These are phyloP conservation scores for Epichloe coenophiala DNA, from an alignment of 2,329 filamentous ascomycete genomes.

Conservation along the genomic window DNA sequence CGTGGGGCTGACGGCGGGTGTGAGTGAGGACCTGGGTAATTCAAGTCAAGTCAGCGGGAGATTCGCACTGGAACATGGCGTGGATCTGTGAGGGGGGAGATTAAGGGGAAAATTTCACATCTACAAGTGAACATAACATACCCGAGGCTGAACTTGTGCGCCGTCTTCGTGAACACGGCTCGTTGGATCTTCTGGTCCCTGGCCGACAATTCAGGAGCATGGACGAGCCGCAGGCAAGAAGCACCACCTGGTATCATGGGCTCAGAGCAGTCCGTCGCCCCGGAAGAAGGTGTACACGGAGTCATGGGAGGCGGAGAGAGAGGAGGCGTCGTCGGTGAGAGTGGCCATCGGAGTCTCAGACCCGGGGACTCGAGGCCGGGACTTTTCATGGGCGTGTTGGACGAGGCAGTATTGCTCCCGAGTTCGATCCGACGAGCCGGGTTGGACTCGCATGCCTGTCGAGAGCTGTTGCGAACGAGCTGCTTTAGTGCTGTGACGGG, in stretches of 20 bases:
- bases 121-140: constrained; percentile 11
- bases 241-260: constrained; percentile 19
- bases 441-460: constrained; percentile 9
- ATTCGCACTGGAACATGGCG: no score
- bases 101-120: no score
- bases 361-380: constrained; percentile 14
- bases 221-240: constrained; percentile 37
- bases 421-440: no score
- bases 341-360: constrained; percentile 10
- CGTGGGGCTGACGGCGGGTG: constrained; percentile 28
- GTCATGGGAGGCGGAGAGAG: constrained; percentile 31
- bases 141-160: constrained; percentile 30
- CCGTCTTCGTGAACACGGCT: constrained; percentile 36
- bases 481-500: constrained; percentile 21
- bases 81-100: neutral
- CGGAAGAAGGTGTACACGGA: constrained; percentile 28
- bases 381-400: neutral
- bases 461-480: constrained; percentile 16
- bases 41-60: neutral
- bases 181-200: constrained; percentile 35
- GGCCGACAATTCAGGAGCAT: constrained; percentile 30
- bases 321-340: constrained; percentile 25
- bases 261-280: constrained; percentile 17
- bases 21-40: constrained; percentile 21
- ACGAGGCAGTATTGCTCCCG: neutral